Base-by-base conservation (phyloP, 306 rosid species). In the Macrotyloma uniflorum region DNA sequence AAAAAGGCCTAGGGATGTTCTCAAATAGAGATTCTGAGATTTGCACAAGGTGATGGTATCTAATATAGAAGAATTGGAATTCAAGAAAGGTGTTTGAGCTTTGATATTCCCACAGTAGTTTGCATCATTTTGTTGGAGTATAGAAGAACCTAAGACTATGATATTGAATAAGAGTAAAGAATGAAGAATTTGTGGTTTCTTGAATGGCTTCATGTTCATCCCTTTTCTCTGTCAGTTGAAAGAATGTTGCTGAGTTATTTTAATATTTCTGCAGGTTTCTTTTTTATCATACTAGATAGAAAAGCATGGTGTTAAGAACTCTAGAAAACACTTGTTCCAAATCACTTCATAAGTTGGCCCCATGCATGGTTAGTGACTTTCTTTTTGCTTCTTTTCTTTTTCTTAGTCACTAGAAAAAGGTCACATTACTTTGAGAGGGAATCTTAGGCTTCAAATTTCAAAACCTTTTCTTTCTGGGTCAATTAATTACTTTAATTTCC, bases 1-100 rank as follows among this genome's bases (percentile, higher is more conserved):
- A 45, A 84, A 80, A 84, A 80, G 87, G 30, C 85, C 84, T 68
- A 80, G 76, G 54, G 82, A 70, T 45, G 87, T 84, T 80, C 79
- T 84, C 51, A 84, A 84, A 63, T 84, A 80, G 22, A 84, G 84
- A 45, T 80, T 76, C 16, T 55, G 76, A 55, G 82, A 84, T 65
- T 32, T 80, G 79, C 87, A 84, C 0, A 76, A 42, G 42, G 79
- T 76, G 54, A 71, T 85, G 73, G 28, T 81, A 55, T 74, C 67
- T 51, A 89, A 19, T 9, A 72, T 79, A 65, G 67, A 84, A 50
- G 83, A 82, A 77, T 71, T 87, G 45, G 85, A 59, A 36, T 74
- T 70, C 33, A 76, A 62, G 80, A 86, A 83, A 30, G 88, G 86
- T 32, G 85, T 38, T 85, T 84, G 85, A 69, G 83, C 82, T 66